phyloP scores from a whole-genome alignment of 257 asterid genomes.

The Penstemon eatonii region DNA sequence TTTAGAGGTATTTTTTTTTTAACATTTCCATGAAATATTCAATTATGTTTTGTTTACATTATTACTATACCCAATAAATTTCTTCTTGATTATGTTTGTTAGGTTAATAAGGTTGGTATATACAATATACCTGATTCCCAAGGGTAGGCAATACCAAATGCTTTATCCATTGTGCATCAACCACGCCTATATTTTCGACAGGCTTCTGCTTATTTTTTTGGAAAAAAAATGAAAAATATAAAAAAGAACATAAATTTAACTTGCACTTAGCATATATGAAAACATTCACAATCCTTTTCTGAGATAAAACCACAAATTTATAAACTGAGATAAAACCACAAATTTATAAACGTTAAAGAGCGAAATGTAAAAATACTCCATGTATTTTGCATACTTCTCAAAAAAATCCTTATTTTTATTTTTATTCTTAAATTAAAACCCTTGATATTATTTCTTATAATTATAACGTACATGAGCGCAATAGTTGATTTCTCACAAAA shows the following conservation, averaged over 20 bases:
- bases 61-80: neutral
- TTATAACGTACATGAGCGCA: no score
- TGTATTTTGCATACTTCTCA: no score
- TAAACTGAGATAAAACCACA: neutral
- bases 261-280: neutral
- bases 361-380: no score
- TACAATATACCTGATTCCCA: constrained; percentile 33
- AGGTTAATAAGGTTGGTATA: no score
- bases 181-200: constrained; percentile 45
- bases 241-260: neutral
- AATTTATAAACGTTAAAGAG: neutral
- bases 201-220: constrained; percentile 31
- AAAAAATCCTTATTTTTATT: no score
- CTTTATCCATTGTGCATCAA: constrained; percentile 53
- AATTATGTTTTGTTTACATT: neutral
- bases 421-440: no score
- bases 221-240: no score
- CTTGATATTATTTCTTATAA: no score
- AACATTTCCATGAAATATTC: neutral
- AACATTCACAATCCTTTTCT: no score
- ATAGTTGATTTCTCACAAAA: no score
- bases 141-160: constrained; percentile 51
- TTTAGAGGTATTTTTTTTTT: neutral
- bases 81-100: neutral
- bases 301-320: neutral